phyloP scores from a whole-genome alignment of 306 rosid genomes.

The Gynostemma pentaphyllum region DNA sequence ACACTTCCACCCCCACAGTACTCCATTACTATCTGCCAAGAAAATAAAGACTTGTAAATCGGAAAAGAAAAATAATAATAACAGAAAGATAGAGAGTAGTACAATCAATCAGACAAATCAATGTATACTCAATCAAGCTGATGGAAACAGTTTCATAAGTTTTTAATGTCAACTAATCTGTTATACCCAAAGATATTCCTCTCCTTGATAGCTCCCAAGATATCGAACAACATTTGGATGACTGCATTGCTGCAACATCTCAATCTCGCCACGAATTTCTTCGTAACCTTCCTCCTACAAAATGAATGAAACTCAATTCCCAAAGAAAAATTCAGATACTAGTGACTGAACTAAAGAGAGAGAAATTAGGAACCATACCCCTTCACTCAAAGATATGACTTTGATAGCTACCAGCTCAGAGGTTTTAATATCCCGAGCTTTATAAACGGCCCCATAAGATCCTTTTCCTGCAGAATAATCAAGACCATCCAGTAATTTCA shows the following conservation, averaged over 20 bases:
- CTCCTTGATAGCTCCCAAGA: conserved; percentile 98
- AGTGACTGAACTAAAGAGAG: conserved; percentile 3
- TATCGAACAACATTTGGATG: conserved; percentile 98
- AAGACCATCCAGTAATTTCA: not conserved
- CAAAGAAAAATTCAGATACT: conserved; percentile 10
- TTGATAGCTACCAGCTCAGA: conserved; percentile 93
- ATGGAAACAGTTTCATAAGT: not conserved
- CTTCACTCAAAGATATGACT: conserved; percentile 85
- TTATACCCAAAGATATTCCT: conserved; percentile 95
- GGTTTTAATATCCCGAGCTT: conserved; percentile 84
- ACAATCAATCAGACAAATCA: not conserved
- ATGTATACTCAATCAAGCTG: not conserved
- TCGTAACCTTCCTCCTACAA: conserved; percentile 95
- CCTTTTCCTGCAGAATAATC: conserved; percentile 62
- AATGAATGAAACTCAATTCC: conserved; percentile 15
- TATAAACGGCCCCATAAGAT: conserved; percentile 91
- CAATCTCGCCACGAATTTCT: conserved; percentile 96
- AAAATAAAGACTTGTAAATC: conserved; percentile 28
- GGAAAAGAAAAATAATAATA: conserved; percentile 14
- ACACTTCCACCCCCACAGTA: conserved; percentile 99
- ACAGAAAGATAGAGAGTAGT: conserved; percentile 3
- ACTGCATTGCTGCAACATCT: conserved; percentile 95
- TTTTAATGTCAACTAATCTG: not conserved
- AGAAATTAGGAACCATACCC: conserved; percentile 36
- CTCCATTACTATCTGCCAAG: conserved; percentile 97